Conservation (phyloP, 1,284 basidiomycete genomes). For the Naganishia albida region DNA sequence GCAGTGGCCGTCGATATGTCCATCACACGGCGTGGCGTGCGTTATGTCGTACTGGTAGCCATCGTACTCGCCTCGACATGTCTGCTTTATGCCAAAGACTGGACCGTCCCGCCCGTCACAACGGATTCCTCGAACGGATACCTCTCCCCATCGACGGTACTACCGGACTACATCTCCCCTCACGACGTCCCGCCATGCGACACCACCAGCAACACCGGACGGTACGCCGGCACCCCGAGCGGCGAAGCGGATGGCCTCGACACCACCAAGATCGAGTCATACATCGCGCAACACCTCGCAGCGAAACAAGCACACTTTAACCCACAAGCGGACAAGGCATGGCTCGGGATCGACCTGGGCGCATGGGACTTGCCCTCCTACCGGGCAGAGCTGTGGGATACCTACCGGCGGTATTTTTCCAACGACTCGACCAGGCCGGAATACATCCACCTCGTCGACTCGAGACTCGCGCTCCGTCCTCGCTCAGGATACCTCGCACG, state of each 20-base stretch:
- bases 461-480: conserved; percentile 39
- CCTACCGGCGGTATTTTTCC: conserved; percentile 37
- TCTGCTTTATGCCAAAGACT: no score
- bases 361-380: conserved; percentile 38
- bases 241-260: neutral
- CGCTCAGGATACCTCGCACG: conserved; percentile 35
- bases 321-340: conserved; percentile 36
- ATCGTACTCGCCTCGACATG: no score
- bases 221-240: neutral
- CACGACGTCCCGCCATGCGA: neutral
- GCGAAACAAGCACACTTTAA: conserved; percentile 36
- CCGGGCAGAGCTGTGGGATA: conserved; percentile 36
- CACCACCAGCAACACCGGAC: neutral
- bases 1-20: neutral
- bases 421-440: conserved; percentile 10
- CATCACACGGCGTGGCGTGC: neutral
- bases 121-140: neutral
- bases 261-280: conserved; percentile 2
- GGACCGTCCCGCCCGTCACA: neutral
- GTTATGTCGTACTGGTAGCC: no score
- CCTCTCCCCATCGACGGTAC: neutral
- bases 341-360: conserved; percentile 39
- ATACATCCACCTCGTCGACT: conserved; percentile 36
- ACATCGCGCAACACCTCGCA: conserved; percentile 33
- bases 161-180: conserved; percentile 5